These are phyloP conservation scores for Tetrahymena borealis DNA, from an alignment of 73 alveolate genomes.

Conservation along the genomic window DNA sequence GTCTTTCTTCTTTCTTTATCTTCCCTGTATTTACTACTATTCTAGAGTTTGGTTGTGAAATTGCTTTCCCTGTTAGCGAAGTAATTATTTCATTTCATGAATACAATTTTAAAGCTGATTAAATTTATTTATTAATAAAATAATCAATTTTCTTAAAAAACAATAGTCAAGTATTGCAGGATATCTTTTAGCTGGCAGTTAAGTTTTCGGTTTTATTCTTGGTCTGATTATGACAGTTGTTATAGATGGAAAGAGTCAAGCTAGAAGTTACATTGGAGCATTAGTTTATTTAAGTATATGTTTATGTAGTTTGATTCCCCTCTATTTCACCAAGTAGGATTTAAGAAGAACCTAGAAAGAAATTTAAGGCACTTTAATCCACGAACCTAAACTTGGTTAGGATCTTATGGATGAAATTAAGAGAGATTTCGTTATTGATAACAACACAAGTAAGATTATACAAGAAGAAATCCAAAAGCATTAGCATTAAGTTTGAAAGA, in stretches of 20 bases:
- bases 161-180: background rate
- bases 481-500: background rate
- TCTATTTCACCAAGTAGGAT: background rate
- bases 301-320: background rate
- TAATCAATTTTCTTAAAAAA: background rate
- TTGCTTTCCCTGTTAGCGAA: background rate
- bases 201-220: background rate
- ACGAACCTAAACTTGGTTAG: background rate
- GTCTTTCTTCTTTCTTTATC: background rate
- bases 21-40: background rate
- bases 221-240: background rate
- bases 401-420: background rate
- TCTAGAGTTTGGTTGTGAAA: background rate
- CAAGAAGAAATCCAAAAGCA: background rate
- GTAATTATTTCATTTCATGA: background rate
- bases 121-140: background rate
- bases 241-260: background rate
- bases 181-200: background rate
- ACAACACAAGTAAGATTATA: background rate
- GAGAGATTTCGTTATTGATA: background rate
- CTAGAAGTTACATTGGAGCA: background rate
- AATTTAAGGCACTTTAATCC: background rate
- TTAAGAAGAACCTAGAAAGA: background rate
- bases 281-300: background rate
- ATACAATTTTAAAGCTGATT: background rate